Evolutionary conservation across 2,329 filamentous ascomycete species (phyloP).

Genomic region (Aspergillus sp.): DNA sequence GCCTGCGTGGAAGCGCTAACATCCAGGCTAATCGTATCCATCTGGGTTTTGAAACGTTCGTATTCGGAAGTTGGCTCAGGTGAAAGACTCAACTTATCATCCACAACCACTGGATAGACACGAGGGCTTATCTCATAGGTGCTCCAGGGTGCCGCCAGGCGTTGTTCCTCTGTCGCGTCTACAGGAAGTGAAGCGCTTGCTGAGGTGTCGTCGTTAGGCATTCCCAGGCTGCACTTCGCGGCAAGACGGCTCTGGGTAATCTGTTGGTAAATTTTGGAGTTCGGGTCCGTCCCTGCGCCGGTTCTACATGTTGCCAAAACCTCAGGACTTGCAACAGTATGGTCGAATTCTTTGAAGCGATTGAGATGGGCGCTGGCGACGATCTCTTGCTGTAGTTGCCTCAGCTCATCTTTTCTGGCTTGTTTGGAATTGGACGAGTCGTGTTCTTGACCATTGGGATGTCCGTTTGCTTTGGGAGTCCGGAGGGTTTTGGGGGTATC

Average conservation of each 20-base stretch:
- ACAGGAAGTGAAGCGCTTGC: no score
- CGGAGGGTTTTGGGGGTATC: no score
- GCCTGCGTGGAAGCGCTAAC: background rate
- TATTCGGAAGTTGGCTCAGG: constrained; percentile 12
- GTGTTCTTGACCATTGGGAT: background rate
- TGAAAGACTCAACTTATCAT: constrained; percentile 11
- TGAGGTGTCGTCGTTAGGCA: background rate
- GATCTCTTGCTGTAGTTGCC: constrained; percentile 20
- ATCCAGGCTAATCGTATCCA: background rate
- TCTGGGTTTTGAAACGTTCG: constrained; percentile 1
- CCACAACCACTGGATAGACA: constrained; percentile 15
- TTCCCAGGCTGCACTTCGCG: background rate
- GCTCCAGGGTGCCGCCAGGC: constrained; percentile 7
- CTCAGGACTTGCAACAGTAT: constrained; percentile 16
- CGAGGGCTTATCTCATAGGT: constrained; percentile 12
- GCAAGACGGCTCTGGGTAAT: constrained; percentile 11
- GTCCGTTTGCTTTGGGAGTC: background rate
- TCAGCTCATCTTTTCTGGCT: constrained; percentile 10
- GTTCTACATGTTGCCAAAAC: constrained; percentile 21
- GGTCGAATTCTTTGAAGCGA: constrained; percentile 7
- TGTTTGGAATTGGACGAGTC: background rate
- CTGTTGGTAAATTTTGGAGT: constrained; percentile 17
- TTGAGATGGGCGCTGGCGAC: constrained; percentile 14
- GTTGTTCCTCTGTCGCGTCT: background rate
- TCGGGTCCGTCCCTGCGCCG: constrained; percentile 25